Evolutionary conservation across 2,329 filamentous ascomycete species (phyloP).

Genomic region (Metarhizium sp.): DNA sequence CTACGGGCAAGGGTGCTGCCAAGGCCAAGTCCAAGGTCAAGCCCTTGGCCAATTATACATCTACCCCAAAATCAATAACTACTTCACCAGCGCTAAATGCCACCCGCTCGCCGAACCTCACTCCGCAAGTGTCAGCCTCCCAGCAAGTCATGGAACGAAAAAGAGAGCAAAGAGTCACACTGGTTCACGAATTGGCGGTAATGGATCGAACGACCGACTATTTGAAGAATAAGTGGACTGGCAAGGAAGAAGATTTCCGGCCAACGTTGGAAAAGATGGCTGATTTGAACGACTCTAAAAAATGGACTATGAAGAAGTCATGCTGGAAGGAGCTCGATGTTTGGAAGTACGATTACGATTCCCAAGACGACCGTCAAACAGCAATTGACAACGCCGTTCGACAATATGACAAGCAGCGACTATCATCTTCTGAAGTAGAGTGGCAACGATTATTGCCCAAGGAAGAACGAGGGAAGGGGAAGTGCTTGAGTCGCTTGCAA

Average conservation of each 20-base stretch:
- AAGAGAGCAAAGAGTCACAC: slow-evolving; percentile 40
- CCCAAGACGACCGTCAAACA: slow-evolving; percentile 44
- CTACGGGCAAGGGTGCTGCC: slow-evolving; percentile 19
- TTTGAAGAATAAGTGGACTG: slow-evolving; percentile 40
- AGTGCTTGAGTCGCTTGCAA: slow-evolving; percentile 52
- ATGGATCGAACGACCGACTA: slow-evolving; percentile 40
- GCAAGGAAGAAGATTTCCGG: slow-evolving; percentile 44
- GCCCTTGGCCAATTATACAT: slow-evolving; percentile 29
- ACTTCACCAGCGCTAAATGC: slow-evolving; percentile 47
- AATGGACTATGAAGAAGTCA: slow-evolving; percentile 45
- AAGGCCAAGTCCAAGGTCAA: slow-evolving; percentile 29
- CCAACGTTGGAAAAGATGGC: slow-evolving; percentile 49
- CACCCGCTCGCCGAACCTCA: slow-evolving; percentile 43
- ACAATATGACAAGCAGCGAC: slow-evolving; percentile 48
- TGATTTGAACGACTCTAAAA: slow-evolving; percentile 38
- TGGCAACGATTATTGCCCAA: slow-evolving; percentile 53
- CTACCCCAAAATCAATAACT: slow-evolving; percentile 32
- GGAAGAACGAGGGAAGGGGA: slow-evolving; percentile 48
- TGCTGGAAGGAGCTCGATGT: slow-evolving; percentile 57
- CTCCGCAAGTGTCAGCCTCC: slow-evolving; percentile 38
- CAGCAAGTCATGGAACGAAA: slow-evolving; percentile 42
- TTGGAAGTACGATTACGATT: slow-evolving; percentile 50
- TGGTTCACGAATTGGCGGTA: slow-evolving; percentile 54
- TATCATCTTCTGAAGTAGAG: slow-evolving; percentile 45
- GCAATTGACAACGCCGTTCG: slow-evolving; percentile 53